phyloP scores from a whole-genome alignment of 208 protist species.

The Acanthamoeba sp. region DNA sequence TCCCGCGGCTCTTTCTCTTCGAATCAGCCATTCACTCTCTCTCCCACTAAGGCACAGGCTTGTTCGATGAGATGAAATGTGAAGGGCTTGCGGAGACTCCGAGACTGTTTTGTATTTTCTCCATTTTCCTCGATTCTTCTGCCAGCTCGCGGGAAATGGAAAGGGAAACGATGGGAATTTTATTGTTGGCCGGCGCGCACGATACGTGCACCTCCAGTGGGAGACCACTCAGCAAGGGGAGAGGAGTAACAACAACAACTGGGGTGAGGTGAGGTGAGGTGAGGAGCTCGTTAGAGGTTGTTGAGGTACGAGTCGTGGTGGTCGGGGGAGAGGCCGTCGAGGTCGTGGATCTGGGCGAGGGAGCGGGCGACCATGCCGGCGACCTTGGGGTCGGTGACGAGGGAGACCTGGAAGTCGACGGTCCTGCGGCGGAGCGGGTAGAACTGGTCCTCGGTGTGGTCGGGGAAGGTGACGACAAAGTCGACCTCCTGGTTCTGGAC shows the following conservation, averaged over 20 bases:
- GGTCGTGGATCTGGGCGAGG: neutral
- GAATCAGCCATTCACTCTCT: neutral
- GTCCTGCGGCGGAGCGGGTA: constrained; percentile 58
- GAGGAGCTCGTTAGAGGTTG: neutral
- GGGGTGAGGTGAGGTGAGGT: neutral
- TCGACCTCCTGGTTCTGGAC: neutral
- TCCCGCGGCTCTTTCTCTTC: neutral
- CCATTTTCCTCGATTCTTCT: neutral
- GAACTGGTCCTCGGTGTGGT: constrained; percentile 16
- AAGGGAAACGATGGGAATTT: too few species aligned
- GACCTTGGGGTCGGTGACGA: constrained; percentile 58
- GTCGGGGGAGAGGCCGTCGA: neutral
- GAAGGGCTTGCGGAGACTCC: too few species aligned
- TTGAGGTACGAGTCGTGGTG: constrained; percentile 10
- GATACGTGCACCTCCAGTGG: too few species aligned
- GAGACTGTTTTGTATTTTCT: neutral
- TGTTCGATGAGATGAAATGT: too few species aligned
- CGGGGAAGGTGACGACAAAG: constrained; percentile 47
- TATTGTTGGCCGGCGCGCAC: too few species aligned
- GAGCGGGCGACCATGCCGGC: constrained; percentile 31
- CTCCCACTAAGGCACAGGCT: too few species aligned
- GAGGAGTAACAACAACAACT: too few species aligned
- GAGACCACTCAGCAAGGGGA: neutral
- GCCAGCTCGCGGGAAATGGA: too few species aligned
- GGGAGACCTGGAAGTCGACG: constrained; percentile 50